These are phyloP conservation scores for Fusarium hostae DNA, from an alignment of 2,329 filamentous ascomycete species.

Conservation along the genomic window DNA sequence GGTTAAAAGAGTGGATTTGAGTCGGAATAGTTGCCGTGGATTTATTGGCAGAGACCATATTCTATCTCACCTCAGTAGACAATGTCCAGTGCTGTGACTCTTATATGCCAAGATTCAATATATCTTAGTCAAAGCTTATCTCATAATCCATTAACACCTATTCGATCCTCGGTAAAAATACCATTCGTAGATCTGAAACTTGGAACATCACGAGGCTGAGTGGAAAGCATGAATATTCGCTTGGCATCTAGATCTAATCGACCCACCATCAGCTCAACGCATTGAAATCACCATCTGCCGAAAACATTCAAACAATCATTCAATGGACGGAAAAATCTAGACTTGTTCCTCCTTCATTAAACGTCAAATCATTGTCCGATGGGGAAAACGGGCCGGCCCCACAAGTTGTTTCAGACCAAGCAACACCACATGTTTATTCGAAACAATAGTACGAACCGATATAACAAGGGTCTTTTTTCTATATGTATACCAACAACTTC, in stretches of 20 bases:
- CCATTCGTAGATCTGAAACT: background rate
- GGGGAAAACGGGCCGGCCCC: constrained; percentile 5
- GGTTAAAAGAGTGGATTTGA: background rate
- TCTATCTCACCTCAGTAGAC: background rate
- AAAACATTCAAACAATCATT: constrained; percentile 25
- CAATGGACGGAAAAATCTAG: constrained; percentile 39
- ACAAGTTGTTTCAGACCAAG: constrained; percentile 38
- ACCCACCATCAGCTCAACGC: constrained; percentile 6
- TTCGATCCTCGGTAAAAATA: background rate
- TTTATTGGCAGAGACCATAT: background rate
- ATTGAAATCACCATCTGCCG: background rate
- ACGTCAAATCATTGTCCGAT: constrained; percentile 26
- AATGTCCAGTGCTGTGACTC: background rate
- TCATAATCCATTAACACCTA: background rate
- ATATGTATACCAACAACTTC: constrained; percentile 5
- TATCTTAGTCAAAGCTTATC: background rate
- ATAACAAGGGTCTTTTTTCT: constrained; percentile 1
- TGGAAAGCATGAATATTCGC: background rate
- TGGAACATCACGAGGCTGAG: background rate
- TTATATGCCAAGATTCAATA: background rate
- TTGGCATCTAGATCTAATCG: constrained; percentile 9
- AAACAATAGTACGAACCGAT: constrained; percentile 9
- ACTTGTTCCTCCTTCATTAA: constrained; percentile 36
- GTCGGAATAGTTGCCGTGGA: background rate
- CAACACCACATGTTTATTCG: constrained; percentile 18